Percentiles rank a stretch among this genome's conserved stretches.
phyloP scores from a whole-genome alignment of 2,329 filamentous ascomycete genomes.

The Lanzia echinophila region DNA sequence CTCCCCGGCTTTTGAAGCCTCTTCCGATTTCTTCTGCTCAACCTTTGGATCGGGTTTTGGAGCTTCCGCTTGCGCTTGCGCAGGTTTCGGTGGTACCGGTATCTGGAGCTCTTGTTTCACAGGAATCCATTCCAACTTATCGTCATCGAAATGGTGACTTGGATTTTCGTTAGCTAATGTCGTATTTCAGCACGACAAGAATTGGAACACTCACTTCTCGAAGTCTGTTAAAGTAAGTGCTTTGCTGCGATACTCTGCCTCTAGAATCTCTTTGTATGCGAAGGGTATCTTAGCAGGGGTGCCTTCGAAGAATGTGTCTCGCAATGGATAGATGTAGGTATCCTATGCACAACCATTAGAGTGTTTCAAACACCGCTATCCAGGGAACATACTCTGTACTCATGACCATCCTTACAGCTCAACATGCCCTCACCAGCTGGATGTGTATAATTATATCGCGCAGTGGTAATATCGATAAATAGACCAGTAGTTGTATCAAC shows the following conservation, averaged over 20 bases:
- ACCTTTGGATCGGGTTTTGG: slow-evolving; percentile 18
- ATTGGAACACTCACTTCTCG: slow-evolving; percentile 38
- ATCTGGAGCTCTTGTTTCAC: slow-evolving; percentile 1
- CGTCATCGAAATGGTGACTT: slow-evolving; percentile 38
- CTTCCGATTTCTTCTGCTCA: slow-evolving; percentile 13
- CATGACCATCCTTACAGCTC: slow-evolving; percentile 45
- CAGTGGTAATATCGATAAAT: slow-evolving; percentile 79
- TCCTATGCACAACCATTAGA: slow-evolving; percentile 33
- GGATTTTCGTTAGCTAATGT: not conserved
- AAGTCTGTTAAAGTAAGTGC: slow-evolving; percentile 46
- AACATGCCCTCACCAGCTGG: slow-evolving; percentile 39
- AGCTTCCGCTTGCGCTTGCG: slow-evolving; percentile 19
- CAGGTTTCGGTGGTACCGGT: not conserved
- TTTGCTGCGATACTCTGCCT: slow-evolving; percentile 48
- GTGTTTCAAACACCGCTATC: not conserved
- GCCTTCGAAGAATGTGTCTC: slow-evolving; percentile 63
- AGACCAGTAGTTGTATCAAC: slow-evolving; percentile 70
- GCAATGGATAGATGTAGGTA: slow-evolving; percentile 59
- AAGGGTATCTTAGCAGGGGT: slow-evolving; percentile 60
- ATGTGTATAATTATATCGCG: slow-evolving; percentile 40
- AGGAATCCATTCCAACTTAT: slow-evolving; percentile 32
- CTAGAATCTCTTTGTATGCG: slow-evolving; percentile 51
- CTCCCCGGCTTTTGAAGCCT: slow-evolving; percentile 34
- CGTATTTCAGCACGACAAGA: not conserved
- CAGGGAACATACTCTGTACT: slow-evolving; percentile 37